Conservation (phyloP, 2,329 filamentous ascomycete species). For the Chaetomium strumarium region DNA sequence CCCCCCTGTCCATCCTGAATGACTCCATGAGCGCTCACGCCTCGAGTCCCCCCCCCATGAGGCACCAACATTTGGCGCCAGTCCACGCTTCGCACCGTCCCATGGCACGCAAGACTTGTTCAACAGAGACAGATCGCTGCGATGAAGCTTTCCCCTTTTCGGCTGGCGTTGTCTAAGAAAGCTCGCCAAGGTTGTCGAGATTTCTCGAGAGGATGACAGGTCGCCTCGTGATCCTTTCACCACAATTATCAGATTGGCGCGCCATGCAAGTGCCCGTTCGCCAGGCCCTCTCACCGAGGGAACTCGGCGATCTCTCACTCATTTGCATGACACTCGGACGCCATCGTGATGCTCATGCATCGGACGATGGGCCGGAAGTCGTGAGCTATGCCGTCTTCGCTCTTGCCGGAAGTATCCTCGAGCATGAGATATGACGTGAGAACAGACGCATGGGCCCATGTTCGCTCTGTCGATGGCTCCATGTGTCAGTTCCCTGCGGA, state of each 20-base stretch:
- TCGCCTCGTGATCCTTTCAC: slow-evolving; percentile 12
- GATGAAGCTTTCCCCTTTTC: slow-evolving; percentile 18
- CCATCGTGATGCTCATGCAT: slow-evolving; percentile 5
- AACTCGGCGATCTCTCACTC: not conserved
- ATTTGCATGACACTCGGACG: slow-evolving; percentile 1
- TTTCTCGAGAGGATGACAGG: slow-evolving; percentile 10
- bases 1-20: slow-evolving; percentile 10
- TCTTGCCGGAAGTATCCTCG: not conserved
- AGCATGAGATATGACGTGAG: slow-evolving; percentile 12
- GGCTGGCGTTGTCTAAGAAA: slow-evolving; percentile 11
- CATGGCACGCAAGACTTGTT: slow-evolving; percentile 25
- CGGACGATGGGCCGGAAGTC: not conserved
- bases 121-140: slow-evolving; percentile 12
- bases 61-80: slow-evolving; percentile 4
- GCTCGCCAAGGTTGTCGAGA: not conserved
- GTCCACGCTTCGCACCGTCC: slow-evolving; percentile 33
- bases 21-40: slow-evolving; percentile 17
- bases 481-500: slow-evolving; percentile 21
- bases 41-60: slow-evolving; percentile 4
- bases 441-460: slow-evolving; percentile 8
- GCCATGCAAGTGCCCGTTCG: slow-evolving; percentile 6
- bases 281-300: not conserved
- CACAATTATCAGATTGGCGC: not conserved
- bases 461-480: not conserved
- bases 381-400: not conserved